Evolutionary conservation across 2,329 filamentous ascomycete species (phyloP), one percentile per base, ranked within the genome.

Genomic region (Karstenula rhodostoma): DNA sequence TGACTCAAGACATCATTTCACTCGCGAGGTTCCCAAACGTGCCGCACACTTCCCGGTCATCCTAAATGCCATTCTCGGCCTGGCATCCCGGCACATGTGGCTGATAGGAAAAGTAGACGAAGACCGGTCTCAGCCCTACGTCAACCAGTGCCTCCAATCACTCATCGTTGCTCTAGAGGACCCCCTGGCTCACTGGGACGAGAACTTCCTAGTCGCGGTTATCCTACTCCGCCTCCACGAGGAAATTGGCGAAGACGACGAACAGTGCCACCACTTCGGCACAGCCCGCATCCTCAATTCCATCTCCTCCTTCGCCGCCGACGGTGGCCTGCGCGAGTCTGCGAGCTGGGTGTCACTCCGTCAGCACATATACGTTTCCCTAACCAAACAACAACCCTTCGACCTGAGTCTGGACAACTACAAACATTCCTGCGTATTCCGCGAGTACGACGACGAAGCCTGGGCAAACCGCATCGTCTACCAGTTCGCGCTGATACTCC

Each of bases 211-310:
- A 0, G 77, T 82, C 0, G 81, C 82, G 0, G 82, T 85, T 0
- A 83, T 84, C 9, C 77, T 84, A 6, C 68, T 84, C 22, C 78
- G 83, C 0, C 74, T 84, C 5, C 83, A 84, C 56, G 83, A 84
- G 65, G 83, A 84, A 57, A 77, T 77, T 73, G 75, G 75, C 25
- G 73, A 77, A 35, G 66, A 71, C 3, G 79, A 81, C 56, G 71
- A 78, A 19, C 72, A 75, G 17, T 78, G 74, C 44, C 77, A 81
- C 54, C 76, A 80, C 15, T 72, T 77, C 32, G 79, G 79, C 1
- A 76, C 76, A 2, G 73, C 75, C 0, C 75, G 76, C 8, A 76
- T 81, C 0, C 67, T 81, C 0, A 78, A 79, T 50, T 74, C 68
- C 8, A 77, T 79, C 5, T 74, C 77, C 0, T 69, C 74, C 1